These are phyloP conservation scores for Litsea cubeba DNA, from an alignment of 164 flowering plant species.

Conservation along the genomic window DNA sequence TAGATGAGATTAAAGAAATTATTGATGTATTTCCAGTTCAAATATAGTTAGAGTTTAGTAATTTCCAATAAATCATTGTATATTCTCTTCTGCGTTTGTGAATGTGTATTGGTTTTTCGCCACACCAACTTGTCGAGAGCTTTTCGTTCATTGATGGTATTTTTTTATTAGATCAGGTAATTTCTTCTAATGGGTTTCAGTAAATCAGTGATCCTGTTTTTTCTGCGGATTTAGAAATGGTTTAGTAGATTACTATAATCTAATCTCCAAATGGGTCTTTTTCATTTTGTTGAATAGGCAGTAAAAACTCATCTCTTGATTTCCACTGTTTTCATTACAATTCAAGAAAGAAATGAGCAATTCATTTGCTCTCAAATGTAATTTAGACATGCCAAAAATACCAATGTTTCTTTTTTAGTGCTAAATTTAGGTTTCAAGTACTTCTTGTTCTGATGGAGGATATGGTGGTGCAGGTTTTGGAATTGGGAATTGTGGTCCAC, in stretches of 20 bases:
- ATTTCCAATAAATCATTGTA: no score
- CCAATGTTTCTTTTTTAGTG: background rate
- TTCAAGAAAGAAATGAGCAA: background rate
- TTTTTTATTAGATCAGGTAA: background rate
- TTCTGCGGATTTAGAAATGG: no score
- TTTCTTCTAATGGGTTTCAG: background rate
- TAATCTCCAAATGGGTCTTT: no score
- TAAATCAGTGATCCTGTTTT: background rate
- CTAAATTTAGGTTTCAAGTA: background rate
- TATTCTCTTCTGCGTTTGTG: no score
- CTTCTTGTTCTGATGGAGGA: background rate
- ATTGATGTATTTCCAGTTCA: no score
- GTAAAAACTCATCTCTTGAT: background rate
- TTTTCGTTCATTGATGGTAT: no score
- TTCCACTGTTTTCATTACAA: background rate
- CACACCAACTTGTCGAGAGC: no score
- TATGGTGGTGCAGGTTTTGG: constrained; percentile 25
- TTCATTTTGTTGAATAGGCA: background rate
- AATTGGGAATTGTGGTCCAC: constrained; percentile 37
- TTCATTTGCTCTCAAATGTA: background rate
- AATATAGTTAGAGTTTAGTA: no score
- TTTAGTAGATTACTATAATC: background rate
- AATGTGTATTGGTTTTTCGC: no score
- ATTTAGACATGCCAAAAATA: no score
- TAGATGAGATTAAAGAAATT: no score